A percentile compares a stretch with the other conserved stretches of the same genome.
Evolutionary conservation across 106 monocot genomes (phyloP).

Genomic region (Posidonia australis): DNA sequence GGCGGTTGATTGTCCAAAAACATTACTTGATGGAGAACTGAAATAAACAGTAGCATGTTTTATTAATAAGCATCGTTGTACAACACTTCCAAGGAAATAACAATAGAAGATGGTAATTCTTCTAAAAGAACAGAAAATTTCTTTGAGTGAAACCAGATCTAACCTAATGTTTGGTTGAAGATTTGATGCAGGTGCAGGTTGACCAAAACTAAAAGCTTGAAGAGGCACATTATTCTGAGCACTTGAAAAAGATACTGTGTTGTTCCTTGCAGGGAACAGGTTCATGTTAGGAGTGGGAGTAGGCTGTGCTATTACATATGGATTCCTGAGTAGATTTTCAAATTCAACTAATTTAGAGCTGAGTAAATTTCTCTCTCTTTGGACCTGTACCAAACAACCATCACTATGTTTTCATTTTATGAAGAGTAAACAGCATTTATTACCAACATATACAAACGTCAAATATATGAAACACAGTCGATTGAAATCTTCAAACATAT

Average conservation of each 20-base stretch:
- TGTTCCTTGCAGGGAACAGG: conserved; percentile 19
- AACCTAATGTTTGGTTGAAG: conserved; percentile 29
- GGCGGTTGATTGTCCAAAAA: conserved; percentile 29
- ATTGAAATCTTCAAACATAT: too few relatives aligned
- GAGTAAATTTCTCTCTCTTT: conserved; percentile 77
- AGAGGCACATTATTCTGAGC: conserved; percentile 34
- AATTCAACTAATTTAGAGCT: conserved; percentile 75
- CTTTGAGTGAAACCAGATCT: too few relatives aligned
- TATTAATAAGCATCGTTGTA: neutral
- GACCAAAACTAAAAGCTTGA: conserved; percentile 62
- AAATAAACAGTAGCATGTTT: conserved; percentile 7
- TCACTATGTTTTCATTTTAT: neutral
- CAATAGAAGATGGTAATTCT: neutral
- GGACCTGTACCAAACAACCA: conserved; percentile 36
- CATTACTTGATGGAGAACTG: conserved; percentile 29
- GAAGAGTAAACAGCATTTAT: neutral
- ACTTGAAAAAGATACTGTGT: conserved; percentile 3
- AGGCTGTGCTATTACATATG: conserved; percentile 23
- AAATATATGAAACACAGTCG: too few relatives aligned
- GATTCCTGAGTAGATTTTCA: conserved; percentile 56
- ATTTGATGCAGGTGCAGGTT: conserved; percentile 39
- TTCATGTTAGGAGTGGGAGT: conserved; percentile 12
- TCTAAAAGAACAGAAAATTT: neutral
- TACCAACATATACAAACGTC: too few relatives aligned
- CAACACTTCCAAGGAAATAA: neutral